Evolutionary conservation across 108 stramenopile genomes (phyloP).

Genomic region (Asterionellopsis glacialis): DNA sequence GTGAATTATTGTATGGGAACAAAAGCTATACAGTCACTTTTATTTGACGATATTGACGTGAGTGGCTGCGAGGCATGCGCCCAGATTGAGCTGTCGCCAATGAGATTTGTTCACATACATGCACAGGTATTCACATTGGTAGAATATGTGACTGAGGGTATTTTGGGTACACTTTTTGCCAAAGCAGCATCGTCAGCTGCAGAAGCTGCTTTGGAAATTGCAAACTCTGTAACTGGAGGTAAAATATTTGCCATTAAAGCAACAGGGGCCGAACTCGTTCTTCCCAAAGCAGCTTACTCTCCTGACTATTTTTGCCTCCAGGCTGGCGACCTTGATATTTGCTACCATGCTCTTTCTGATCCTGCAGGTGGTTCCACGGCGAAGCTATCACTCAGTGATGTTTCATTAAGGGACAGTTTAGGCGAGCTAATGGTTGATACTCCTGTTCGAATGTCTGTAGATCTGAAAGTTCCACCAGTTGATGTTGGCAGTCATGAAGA

Average conservation of each 20-base stretch:
- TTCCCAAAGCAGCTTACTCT: constrained; percentile 65
- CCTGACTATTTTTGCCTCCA: constrained; percentile 44
- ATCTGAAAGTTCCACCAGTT: constrained; percentile 43
- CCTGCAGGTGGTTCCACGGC: constrained; percentile 43
- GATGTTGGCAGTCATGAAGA: constrained; percentile 53
- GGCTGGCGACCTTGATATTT: constrained; percentile 46
- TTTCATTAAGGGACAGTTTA: constrained; percentile 38
- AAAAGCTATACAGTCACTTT: constrained; percentile 33
- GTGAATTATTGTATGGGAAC: constrained; percentile 56
- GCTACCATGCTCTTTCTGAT: constrained; percentile 46
- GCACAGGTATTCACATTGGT: constrained; percentile 69
- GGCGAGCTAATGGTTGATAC: constrained; percentile 41
- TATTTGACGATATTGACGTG: constrained; percentile 20
- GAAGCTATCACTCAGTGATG: constrained; percentile 36
- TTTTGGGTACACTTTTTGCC: constrained; percentile 69
- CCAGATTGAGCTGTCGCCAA: constrained; percentile 63
- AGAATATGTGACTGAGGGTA: constrained; percentile 79
- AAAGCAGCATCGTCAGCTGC: constrained; percentile 69
- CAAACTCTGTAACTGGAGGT: constrained; percentile 44
- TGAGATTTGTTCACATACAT: constrained; percentile 76
- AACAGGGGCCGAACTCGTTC: constrained; percentile 63
- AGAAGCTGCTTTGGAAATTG: constrained; percentile 64
- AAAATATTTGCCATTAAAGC: constrained; percentile 62
- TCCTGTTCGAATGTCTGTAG: constrained; percentile 51
- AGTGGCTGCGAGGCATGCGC: constrained; percentile 52